phyloP scores from a whole-genome alignment of 805 yeast genomes.

The Wickerhamiella hasegawae region DNA sequence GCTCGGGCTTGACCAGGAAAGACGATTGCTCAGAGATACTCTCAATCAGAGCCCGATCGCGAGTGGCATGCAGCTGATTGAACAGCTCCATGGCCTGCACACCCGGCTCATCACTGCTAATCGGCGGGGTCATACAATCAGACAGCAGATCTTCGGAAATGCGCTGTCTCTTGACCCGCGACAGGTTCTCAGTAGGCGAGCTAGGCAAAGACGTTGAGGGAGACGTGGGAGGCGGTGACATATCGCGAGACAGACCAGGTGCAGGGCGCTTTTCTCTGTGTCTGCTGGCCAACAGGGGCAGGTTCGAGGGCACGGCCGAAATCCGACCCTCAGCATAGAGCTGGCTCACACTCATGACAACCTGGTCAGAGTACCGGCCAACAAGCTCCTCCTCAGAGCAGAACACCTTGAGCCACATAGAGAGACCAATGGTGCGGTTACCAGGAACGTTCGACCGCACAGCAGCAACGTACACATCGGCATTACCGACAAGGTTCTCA shows the following conservation, averaged over 20 bases:
- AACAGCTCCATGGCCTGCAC: slow-evolving; percentile 4
- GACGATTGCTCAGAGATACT: not conserved
- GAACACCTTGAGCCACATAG: not conserved
- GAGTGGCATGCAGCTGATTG: slow-evolving; percentile 1
- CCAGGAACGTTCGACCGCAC: not conserved
- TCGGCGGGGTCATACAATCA: not conserved
- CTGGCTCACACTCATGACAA: not conserved
- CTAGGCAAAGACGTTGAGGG: not conserved
- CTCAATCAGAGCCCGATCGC: not conserved
- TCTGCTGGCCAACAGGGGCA: not conserved
- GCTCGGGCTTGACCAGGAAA: slow-evolving; percentile 1
- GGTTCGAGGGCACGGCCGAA: not conserved
- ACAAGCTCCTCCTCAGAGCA: not conserved
- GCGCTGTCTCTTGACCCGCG: not conserved
- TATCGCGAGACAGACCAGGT: not conserved
- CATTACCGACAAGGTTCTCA: slow-evolving; percentile 1
- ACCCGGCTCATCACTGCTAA: slow-evolving; percentile 4
- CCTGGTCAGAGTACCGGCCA: not conserved
- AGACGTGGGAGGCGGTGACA: not conserved
- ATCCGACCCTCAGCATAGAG: not conserved
- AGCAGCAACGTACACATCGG: not conserved
- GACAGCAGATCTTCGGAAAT: not conserved
- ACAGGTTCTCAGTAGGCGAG: not conserved
- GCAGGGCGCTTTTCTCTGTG: not conserved
- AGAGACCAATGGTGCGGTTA: not conserved